A percentile compares a stretch with the other conserved stretches of the same genome.
Evolutionary conservation across 345 rosid genomes (phyloP).

Genomic region (Hypericum androsaemum): DNA sequence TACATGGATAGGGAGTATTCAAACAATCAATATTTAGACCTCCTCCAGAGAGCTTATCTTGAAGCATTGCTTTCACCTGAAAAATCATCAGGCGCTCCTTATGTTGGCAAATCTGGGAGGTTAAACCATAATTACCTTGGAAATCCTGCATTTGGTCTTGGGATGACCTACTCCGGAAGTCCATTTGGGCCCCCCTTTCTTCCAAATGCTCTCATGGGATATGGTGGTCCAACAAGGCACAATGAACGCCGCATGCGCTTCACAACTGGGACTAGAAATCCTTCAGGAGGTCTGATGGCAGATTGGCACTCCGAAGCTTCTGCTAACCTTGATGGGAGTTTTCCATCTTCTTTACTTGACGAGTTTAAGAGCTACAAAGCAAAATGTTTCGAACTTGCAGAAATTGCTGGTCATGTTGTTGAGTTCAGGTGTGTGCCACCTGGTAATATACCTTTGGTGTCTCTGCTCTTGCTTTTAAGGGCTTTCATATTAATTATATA

Average conservation of each 20-base stretch:
- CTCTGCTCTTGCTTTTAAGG: not conserved
- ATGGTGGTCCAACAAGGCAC: constrained; percentile 42
- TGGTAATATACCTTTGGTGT: not conserved
- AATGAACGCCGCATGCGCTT: constrained; percentile 41
- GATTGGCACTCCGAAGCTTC: constrained; percentile 46
- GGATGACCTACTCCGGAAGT: constrained; percentile 46
- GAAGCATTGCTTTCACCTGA: constrained; percentile 35
- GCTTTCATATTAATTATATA: constrained; percentile 11
- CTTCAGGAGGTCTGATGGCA: constrained; percentile 12
- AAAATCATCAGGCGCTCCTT: constrained; percentile 40
- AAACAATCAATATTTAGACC: constrained; percentile 45
- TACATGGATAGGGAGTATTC: constrained; percentile 29
- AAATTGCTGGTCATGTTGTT: constrained; percentile 63
- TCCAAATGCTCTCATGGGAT: constrained; percentile 42
- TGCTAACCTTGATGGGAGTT: constrained; percentile 37
- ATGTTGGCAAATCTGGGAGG: constrained; percentile 35
- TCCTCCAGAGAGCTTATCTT: constrained; percentile 46
- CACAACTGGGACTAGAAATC: constrained; percentile 42
- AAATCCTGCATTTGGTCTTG: constrained; percentile 40
- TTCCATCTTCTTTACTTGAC: constrained; percentile 49
- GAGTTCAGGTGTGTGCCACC: constrained; percentile 47
- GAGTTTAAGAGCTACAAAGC: constrained; percentile 64
- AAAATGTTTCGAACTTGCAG: constrained; percentile 60
- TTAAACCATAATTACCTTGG: constrained; percentile 36
- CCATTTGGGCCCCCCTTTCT: constrained; percentile 31